A percentile compares a stretch with the other conserved stretches of the same genome.
Evolutionary conservation across 1,284 basidiomycete genomes (phyloP).

Genomic region (Cutaneotrichosporon sp.): DNA sequence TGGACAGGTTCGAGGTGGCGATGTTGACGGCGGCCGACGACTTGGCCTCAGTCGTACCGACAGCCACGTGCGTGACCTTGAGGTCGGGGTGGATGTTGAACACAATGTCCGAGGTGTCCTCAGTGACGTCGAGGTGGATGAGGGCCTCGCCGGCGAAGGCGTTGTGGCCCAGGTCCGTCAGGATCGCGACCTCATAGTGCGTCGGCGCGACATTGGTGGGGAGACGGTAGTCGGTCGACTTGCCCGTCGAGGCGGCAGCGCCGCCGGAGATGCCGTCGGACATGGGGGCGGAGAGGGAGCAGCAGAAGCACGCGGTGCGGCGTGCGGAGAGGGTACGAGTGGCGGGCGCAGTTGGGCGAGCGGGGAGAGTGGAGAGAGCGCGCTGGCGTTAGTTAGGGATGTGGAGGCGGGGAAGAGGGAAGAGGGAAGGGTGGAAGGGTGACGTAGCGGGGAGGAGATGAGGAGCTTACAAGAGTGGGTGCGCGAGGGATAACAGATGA

Average conservation of each 20-base stretch:
- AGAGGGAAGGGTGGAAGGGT: background rate
- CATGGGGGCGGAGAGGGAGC: constrained; percentile 16
- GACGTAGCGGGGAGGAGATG: background rate
- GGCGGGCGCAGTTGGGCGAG: background rate
- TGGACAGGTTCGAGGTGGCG: constrained; percentile 51
- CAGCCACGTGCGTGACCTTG: constrained; percentile 64
- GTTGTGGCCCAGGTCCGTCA: constrained; percentile 73
- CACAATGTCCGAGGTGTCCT: constrained; percentile 63
- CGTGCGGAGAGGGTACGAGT: background rate
- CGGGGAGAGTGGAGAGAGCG: background rate
- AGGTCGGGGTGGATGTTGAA: constrained; percentile 71
- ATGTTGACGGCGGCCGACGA: constrained; percentile 58
- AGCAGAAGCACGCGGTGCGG: constrained; percentile 26
- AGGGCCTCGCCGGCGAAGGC: constrained; percentile 76
- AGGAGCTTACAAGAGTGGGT: constrained; percentile 8
- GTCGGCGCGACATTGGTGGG: constrained; percentile 62
- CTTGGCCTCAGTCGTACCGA: constrained; percentile 64
- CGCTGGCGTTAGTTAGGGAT: background rate
- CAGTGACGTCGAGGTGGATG: constrained; percentile 71
- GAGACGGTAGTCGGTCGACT: constrained; percentile 63
- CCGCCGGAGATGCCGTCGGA: constrained; percentile 32
- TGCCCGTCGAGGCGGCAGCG: constrained; percentile 21
- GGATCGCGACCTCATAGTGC: constrained; percentile 80
- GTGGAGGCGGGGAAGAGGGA: background rate
- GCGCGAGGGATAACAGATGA: constrained; percentile 2